Conservation (phyloP, 2,329 filamentous ascomycete genomes). For the Colletotrichum destructivum region DNA sequence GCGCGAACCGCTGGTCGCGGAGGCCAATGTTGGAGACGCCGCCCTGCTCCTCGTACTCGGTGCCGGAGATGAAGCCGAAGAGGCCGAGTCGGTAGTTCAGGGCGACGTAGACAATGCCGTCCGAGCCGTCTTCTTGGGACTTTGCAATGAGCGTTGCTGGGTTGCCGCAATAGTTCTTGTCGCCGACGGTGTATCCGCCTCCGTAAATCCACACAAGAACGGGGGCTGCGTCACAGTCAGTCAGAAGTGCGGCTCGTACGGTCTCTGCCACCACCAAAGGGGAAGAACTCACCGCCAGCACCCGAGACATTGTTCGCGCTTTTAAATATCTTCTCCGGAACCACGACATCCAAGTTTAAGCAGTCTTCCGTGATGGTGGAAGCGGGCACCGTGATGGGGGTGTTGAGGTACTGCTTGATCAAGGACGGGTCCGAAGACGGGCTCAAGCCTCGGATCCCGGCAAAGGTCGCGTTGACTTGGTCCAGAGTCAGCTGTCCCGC, state of each 20-base stretch:
- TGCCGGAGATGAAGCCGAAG: slow-evolving; percentile 61
- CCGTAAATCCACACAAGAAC: slow-evolving; percentile 55
- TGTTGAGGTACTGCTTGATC: not conserved
- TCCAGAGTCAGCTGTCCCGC: not conserved
- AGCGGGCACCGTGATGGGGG: not conserved
- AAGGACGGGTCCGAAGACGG: not conserved
- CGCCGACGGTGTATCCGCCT: slow-evolving; percentile 53
- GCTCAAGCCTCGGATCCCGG: not conserved
- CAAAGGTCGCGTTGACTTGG: not conserved
- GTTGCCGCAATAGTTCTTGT: slow-evolving; percentile 56
- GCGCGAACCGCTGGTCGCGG: slow-evolving; percentile 57
- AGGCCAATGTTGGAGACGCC: slow-evolving; percentile 56
- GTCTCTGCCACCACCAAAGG: no score
- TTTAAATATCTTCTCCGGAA: slow-evolving; percentile 53
- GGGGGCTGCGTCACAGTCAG: not conserved
- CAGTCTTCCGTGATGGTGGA: slow-evolving; percentile 53
- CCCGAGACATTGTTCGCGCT: slow-evolving; percentile 43
- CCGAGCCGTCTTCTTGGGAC: slow-evolving; percentile 46
- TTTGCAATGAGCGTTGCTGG: slow-evolving; percentile 15
- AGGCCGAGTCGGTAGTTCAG: slow-evolving; percentile 59
- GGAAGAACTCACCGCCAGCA: not conserved
- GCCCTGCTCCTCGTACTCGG: slow-evolving; percentile 51
- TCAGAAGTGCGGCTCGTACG: not conserved
- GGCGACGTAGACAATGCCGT: slow-evolving; percentile 58
- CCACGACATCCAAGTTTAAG: slow-evolving; percentile 57